Base-by-base conservation (phyloP, 2,329 filamentous ascomycete species). In the Ustulina deusta region DNA sequence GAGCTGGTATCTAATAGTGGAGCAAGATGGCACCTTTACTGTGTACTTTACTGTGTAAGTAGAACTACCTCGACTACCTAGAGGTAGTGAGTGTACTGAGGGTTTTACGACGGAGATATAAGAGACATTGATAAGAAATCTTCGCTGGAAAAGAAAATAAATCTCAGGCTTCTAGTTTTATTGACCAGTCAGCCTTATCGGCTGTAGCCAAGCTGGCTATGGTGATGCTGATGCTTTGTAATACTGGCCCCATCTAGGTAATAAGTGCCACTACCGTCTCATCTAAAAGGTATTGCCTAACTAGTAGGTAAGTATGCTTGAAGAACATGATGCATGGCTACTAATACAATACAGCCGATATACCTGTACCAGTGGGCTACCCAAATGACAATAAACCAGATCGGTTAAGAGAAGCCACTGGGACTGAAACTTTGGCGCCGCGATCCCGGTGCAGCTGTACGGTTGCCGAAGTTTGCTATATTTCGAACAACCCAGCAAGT, bases 401-500 rank as follows among this genome's bases (percentile, higher is more conserved):
- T 36, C 11, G 36, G 20, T 36, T 20, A 5, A 42, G 32, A 25
- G 20, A 34, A 10, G 22, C 27, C 32, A 13, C 20, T 15, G 15
- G 20, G 29, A 13, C 48, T n/a, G 10, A n/a, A 27, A n/a, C 38
- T 34, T 51, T 9, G n/a, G 40, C 51, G 34, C 46, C 10, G 29
- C 20, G 20, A 38, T 11, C 20, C 20, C 11, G 11, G 20, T 20
- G 20, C 34, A 55, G 27, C 49, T 34, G 20, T n/a, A 6, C 29
- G 13, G 27, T 34, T 32, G n/a, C 32, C n/a, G 22, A 29, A 25
- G 27, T 15, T 13, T 54, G 9, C 32, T 69, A 78, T 51, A 73
- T 70, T 52, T 80, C 75, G 57, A 83, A 89, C 55, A 89, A 78
- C 48, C 82, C 83, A 6, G 86, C 85, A 17, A 89, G 83, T 0